Conservation (phyloP, 352 stramenopile genomes). For the Phytophthora pini region DNA sequence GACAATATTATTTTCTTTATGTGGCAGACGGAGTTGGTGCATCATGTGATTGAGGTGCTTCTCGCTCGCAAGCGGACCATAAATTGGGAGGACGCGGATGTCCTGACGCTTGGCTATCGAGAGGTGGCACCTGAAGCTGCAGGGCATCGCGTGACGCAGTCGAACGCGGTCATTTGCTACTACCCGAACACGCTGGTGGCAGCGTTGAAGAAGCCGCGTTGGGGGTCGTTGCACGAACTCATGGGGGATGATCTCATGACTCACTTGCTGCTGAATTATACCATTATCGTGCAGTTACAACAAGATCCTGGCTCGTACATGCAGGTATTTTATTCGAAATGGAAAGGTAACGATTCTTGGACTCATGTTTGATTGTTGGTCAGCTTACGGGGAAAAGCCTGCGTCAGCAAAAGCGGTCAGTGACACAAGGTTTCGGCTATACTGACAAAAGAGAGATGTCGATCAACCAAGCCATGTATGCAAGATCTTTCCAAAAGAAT, state of each 20-base stretch:
- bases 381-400: slow-evolving; percentile 64
- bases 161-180: slow-evolving; percentile 73
- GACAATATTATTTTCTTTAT: neutral
- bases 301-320: slow-evolving; percentile 46
- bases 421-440: neutral
- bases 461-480: slow-evolving; percentile 76
- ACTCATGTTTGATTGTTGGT: neutral
- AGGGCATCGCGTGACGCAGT: slow-evolving; percentile 61
- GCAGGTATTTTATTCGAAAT: slow-evolving; percentile 41
- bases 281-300: slow-evolving; percentile 55
- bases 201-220: slow-evolving; percentile 60
- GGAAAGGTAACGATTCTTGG: neutral
- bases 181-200: slow-evolving; percentile 80
- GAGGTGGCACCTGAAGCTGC: slow-evolving; percentile 45
- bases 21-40: slow-evolving; percentile 50
- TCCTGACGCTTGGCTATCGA: slow-evolving; percentile 76
- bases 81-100: slow-evolving; percentile 58
- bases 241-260: slow-evolving; percentile 76
- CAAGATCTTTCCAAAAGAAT: slow-evolving; percentile 44
- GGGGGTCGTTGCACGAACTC: slow-evolving; percentile 53
- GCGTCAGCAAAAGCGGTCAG: slow-evolving; percentile 32
- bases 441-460: slow-evolving; percentile 34
- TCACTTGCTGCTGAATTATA: slow-evolving; percentile 71
- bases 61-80: slow-evolving; percentile 43
- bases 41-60: slow-evolving; percentile 60